phyloP scores from a whole-genome alignment of 1,284 basidiomycete genomes.

The Sporisorium exsertum region DNA sequence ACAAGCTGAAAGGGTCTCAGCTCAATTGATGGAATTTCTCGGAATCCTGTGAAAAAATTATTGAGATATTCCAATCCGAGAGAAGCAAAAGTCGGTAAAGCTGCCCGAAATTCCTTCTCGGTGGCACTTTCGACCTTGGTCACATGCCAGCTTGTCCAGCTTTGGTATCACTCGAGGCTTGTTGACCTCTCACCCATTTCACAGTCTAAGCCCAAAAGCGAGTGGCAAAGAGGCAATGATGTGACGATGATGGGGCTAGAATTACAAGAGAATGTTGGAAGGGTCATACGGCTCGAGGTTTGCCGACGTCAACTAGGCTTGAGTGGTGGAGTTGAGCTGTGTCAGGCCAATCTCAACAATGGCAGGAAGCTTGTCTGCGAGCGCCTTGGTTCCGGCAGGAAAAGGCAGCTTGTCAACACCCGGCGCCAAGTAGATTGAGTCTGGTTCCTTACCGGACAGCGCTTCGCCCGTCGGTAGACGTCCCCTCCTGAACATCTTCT shows the following conservation, averaged over 20 bases:
- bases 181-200: not conserved
- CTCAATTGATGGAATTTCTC: conserved; percentile 41
- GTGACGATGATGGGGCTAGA: conserved; percentile 13
- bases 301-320: conserved; percentile 18
- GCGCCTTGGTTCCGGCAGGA: conserved; percentile 85
- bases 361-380: conserved; percentile 74
- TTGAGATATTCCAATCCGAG: conserved; percentile 24
- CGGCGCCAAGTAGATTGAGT: conserved; percentile 82
- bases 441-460: conserved; percentile 77
- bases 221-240: no score
- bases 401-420: conserved; percentile 87
- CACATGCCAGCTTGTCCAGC: not conserved
- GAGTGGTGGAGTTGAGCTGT: conserved; percentile 36
- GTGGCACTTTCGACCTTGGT: not conserved
- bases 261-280: conserved; percentile 18
- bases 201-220: not conserved
- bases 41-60: conserved; percentile 22
- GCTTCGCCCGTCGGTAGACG: conserved; percentile 72
- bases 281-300: not conserved
- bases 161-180: not conserved
- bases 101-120: not conserved
- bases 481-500: conserved; percentile 61
- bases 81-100: not conserved
- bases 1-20: conserved; percentile 30
- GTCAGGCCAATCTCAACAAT: conserved; percentile 63